A percentile compares a stretch with the other conserved stretches of the same genome.
Conservation (phyloP, 768 basidiomycete species). For the Boletus edulis region DNA sequence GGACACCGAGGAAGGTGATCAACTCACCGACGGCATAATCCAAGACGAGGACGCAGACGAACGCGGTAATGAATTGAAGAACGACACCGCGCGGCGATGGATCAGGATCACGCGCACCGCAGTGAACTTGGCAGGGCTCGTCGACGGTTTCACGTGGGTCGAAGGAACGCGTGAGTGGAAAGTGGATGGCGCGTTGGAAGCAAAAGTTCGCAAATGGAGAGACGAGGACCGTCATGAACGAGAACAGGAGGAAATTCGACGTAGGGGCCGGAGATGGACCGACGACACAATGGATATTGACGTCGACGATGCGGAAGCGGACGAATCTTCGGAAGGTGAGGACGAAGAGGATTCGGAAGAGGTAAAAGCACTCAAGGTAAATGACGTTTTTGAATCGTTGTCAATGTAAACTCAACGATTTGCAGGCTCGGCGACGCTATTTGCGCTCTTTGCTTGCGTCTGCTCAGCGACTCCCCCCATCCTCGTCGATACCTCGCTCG, state of each 20-base stretch:
- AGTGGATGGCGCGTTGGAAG: conserved; percentile 61
- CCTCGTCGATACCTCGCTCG: conserved; percentile 27
- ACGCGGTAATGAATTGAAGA: conserved; percentile 20
- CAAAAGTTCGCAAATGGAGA: conserved; percentile 68
- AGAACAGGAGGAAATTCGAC: conserved; percentile 66
- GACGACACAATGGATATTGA: conserved; percentile 77
- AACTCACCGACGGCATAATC: conserved; percentile 73
- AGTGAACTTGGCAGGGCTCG: conserved; percentile 60
- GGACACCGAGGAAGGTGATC: conserved; percentile 53
- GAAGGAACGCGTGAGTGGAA: conserved; percentile 59
- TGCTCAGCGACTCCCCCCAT: conserved; percentile 32
- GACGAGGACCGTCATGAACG: conserved; percentile 66
- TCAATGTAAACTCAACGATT: conserved; percentile 5
- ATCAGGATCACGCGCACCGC: conserved; percentile 69
- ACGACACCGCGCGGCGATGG: conserved; percentile 62
- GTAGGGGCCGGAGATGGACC: conserved; percentile 57
- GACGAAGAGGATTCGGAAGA: conserved; percentile 70
- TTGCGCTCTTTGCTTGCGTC: conserved; percentile 64
- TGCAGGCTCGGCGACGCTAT: conserved; percentile 71
- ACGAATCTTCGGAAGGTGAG: conserved; percentile 44
- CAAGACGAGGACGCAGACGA: conserved; percentile 70
- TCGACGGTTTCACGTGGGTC: conserved; percentile 74
- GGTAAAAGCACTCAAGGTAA: conserved; percentile 79
- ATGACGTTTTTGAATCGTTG: conserved; percentile 4
- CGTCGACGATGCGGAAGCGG: conserved; percentile 47